These are phyloP conservation scores for Erysimum cheiri DNA, from an alignment of 441 rosid species.

Conservation along the genomic window DNA sequence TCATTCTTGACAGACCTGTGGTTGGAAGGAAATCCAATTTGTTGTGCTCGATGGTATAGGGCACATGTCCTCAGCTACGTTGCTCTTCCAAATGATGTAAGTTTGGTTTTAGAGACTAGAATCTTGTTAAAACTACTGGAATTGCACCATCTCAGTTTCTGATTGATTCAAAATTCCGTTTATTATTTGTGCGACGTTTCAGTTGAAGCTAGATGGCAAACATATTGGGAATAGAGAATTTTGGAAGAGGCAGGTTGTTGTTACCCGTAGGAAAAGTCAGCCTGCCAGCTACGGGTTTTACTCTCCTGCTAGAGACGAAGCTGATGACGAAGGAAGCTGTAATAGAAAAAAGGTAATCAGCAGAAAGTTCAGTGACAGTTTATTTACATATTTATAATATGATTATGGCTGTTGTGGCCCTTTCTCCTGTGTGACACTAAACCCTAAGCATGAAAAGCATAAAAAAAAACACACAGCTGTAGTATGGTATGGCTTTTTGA, in stretches of 20 bases:
- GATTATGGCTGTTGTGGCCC: conserved; percentile 11
- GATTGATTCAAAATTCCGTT: conserved; percentile 22
- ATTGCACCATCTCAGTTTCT: conserved; percentile 20
- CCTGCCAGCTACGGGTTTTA: conserved; percentile 95
- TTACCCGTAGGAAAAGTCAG: conserved; percentile 82
- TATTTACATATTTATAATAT: conserved; percentile 23
- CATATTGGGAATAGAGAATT: conserved; percentile 82
- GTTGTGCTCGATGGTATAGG: conserved; percentile 90
- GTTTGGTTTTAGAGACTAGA: conserved; percentile 38
- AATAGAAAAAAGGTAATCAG: conserved; percentile 68
- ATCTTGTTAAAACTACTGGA: conserved; percentile 18
- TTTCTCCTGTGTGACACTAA: conserved; percentile 16
- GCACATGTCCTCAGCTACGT: conserved; percentile 87
- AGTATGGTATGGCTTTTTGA: conserved; percentile 13
- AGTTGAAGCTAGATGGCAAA: conserved; percentile 90
- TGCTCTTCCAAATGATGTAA: conserved; percentile 69
- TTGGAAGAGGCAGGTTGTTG: conserved; percentile 90
- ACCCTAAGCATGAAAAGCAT: conserved; percentile 19
- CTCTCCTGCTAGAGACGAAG: conserved; percentile 77
- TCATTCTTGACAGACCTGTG: conserved; percentile 73
- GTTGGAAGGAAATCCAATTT: conserved; percentile 98
- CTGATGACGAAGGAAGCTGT: conserved; percentile 64
- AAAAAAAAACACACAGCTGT: neutral
- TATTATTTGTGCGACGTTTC: conserved; percentile 44
- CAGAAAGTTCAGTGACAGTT: conserved; percentile 11